A percentile compares a stretch with the other conserved stretches of the same genome.
Evolutionary conservation across 768 basidiomycete genomes (phyloP).

Genomic region (Cyclocybe aegerita): DNA sequence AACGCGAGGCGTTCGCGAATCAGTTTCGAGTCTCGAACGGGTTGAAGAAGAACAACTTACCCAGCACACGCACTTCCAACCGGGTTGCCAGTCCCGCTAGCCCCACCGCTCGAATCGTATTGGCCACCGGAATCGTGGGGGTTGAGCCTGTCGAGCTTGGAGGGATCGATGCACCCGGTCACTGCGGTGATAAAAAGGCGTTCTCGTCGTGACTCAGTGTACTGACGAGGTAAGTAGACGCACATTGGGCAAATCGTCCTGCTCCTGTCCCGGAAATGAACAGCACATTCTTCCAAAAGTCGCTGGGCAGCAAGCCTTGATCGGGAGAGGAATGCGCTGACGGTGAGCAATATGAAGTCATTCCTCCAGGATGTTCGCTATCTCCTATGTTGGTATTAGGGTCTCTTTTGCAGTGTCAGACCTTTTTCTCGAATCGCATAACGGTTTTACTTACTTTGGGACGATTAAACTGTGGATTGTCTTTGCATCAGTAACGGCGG

Average conservation of each 20-base stretch:
- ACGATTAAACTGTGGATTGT: constrained; percentile 37
- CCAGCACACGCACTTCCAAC: constrained; percentile 50
- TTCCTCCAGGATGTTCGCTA: constrained; percentile 55
- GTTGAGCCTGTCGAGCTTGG: constrained; percentile 42
- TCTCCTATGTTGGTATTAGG: constrained; percentile 55
- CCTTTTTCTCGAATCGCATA: constrained; percentile 8
- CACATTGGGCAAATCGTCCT: constrained; percentile 44
- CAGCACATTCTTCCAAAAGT: constrained; percentile 52
- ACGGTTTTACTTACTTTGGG: constrained; percentile 32
- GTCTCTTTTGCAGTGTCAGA: constrained; percentile 24
- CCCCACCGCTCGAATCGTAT: constrained; percentile 59
- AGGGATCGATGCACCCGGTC: constrained; percentile 54
- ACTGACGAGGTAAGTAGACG: constrained; percentile 9
- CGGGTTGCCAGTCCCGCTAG: constrained; percentile 49
- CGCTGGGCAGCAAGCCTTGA: constrained; percentile 44
- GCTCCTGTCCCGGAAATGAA: constrained; percentile 43
- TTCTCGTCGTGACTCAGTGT: neutral
- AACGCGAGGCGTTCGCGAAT: neutral
- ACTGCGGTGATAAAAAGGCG: constrained; percentile 28
- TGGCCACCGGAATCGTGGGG: constrained; percentile 51
- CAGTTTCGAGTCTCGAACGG: neutral
- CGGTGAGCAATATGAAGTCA: constrained; percentile 53
- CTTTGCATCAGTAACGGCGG: neutral
- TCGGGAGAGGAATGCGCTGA: constrained; percentile 33
- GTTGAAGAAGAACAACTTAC: constrained; percentile 25